Conservation (phyloP, 495 filamentous ascomycete species). For the Xylaria bambusicola region DNA sequence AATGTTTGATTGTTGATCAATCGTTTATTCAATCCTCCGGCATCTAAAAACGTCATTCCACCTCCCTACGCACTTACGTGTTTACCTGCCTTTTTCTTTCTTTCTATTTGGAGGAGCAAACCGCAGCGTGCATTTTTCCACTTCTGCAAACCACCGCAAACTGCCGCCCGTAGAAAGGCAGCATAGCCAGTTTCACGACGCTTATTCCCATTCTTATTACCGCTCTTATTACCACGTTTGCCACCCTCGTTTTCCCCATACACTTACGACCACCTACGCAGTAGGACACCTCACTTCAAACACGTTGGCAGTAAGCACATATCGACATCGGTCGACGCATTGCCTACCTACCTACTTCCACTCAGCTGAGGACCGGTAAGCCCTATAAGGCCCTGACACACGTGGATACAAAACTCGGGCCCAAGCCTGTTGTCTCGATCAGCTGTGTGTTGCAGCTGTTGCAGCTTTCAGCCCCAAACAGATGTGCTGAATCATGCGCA, state of each 20-base stretch:
- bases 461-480: conserved; percentile 1
- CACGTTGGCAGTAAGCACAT: background rate
- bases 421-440: background rate
- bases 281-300: too few relatives aligned
- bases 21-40: conserved; percentile 9
- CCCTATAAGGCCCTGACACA: background rate
- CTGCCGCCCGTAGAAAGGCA: background rate
- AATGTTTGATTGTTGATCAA: conserved; percentile 32
- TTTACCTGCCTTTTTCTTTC: too few relatives aligned
- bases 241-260: too few relatives aligned
- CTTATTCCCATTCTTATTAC: background rate
- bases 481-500: conserved; percentile 2
- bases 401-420: background rate
- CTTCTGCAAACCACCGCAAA: background rate
- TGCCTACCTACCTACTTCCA: too few relatives aligned
- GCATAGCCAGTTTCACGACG: background rate
- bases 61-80: background rate
- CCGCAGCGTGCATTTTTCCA: background rate
- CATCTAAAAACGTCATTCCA: background rate
- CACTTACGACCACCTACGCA: too few relatives aligned
- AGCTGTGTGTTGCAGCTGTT: background rate
- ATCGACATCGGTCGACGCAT: background rate
- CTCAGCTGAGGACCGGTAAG: background rate
- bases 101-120: background rate
- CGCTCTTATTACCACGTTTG: background rate